Percentiles rank a stretch among this genome's conserved stretches.
Conservation (phyloP, 768 basidiomycete species). For the Hypholoma fasciculare region DNA sequence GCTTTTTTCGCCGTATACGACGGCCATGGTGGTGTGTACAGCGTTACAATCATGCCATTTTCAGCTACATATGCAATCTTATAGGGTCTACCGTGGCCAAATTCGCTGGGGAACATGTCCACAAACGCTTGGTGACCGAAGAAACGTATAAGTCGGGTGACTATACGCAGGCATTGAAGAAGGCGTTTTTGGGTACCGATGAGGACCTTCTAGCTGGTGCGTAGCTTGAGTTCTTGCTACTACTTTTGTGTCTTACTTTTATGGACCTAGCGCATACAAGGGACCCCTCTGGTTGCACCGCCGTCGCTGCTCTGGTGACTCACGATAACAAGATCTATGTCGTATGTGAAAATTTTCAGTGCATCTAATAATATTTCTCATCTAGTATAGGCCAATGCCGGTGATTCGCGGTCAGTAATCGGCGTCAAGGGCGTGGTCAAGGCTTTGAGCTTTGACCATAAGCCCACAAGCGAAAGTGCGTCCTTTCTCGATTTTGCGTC, state of each 20-base stretch:
- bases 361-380: constrained; percentile 12
- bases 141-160: constrained; percentile 68
- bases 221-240: constrained; percentile 20
- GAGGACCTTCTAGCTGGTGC: constrained; percentile 87
- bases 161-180: constrained; percentile 79
- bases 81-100: constrained; percentile 82
- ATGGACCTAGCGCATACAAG: constrained; percentile 83
- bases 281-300: constrained; percentile 96
- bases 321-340: constrained; percentile 76
- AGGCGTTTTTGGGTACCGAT: constrained; percentile 91
- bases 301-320: constrained; percentile 85
- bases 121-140: constrained; percentile 72
- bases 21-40: constrained; percentile 87
- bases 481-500: constrained; percentile 6
- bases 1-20: constrained; percentile 98
- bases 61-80: constrained; percentile 10
- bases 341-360: constrained; percentile 42
- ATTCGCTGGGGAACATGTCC: constrained; percentile 84
- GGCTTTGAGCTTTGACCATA: constrained; percentile 92
- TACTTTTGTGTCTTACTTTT: constrained; percentile 10
- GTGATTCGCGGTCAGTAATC: constrained; percentile 92
- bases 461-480: constrained; percentile 85
- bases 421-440: constrained; percentile 84
- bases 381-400: constrained; percentile 84
- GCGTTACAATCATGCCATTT: background rate